Evolutionary conservation across 306 rosid genomes (phyloP).

Genomic region (Vicia sativa): DNA sequence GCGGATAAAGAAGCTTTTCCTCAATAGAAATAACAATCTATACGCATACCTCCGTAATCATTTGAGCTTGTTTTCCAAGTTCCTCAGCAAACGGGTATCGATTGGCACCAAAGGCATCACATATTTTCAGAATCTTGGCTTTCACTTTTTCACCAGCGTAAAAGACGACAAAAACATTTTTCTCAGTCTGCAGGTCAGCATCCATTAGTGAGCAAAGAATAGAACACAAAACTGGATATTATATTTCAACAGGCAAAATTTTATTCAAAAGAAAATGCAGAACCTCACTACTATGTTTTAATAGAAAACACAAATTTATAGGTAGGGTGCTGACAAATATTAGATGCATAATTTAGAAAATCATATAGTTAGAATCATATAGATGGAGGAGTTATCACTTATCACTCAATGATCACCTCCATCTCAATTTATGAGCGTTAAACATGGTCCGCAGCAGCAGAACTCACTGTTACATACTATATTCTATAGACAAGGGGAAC

Average conservation of each 20-base stretch:
- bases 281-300: constrained; percentile 1
- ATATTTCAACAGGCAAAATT: constrained; percentile 5
- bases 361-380: not conserved
- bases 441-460: constrained; percentile 20
- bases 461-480: constrained; percentile 17
- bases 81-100: constrained; percentile 92
- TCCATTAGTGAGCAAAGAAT: constrained; percentile 25
- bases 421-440: constrained; percentile 6
- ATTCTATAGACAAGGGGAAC: constrained; percentile 7
- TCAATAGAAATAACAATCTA: constrained; percentile 33
- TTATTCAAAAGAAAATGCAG: constrained; percentile 5
- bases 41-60: constrained; percentile 53
- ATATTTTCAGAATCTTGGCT: constrained; percentile 89
- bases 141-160: constrained; percentile 88
- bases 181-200: constrained; percentile 69
- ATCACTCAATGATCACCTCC: constrained; percentile 28
- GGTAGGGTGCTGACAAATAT: constrained; percentile 4
- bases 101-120: constrained; percentile 97
- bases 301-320: constrained; percentile 25
- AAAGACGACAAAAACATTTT: constrained; percentile 92
- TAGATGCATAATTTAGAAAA: constrained; percentile 19
- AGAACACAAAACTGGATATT: constrained; percentile 23
- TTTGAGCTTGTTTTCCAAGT: constrained; percentile 51
- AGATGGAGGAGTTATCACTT: constrained; percentile 18
- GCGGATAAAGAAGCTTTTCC: constrained; percentile 9